A percentile compares a stretch with the other conserved stretches of the same genome.
Evolutionary conservation across 2,329 filamentous ascomycete genomes (phyloP).

Genomic region (Ophiostoma sp.): DNA sequence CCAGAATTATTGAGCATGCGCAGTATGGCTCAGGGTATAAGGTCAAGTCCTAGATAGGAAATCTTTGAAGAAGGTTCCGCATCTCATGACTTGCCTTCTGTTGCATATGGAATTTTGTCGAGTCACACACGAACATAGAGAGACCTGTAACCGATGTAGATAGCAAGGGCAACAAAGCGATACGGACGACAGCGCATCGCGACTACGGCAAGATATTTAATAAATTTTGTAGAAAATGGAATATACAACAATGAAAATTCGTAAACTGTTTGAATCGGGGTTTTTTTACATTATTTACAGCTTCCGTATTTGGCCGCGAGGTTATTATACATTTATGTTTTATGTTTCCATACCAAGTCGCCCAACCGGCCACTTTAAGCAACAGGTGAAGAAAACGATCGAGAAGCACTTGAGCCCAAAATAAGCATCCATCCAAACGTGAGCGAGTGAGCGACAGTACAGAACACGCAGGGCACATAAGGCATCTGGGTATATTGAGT

Average conservation of each 20-base stretch:
- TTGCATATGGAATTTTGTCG: background rate
- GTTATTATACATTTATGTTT: background rate
- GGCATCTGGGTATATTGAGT: background rate
- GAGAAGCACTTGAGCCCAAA: background rate
- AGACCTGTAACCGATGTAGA: background rate
- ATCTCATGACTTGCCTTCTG: background rate
- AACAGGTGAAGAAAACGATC: background rate
- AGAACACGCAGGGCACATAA: background rate
- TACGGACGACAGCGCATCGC: background rate
- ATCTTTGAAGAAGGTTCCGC: background rate
- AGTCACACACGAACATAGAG: background rate
- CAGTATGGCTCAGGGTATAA: background rate
- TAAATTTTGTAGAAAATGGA: background rate
- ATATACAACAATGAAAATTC: no score
- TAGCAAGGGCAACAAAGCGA: background rate
- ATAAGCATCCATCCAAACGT: background rate
- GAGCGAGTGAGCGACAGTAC: background rate
- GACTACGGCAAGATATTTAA: background rate
- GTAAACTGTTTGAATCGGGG: no score
- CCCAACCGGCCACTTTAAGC: background rate
- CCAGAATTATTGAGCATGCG: background rate
- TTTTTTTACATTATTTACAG: no score
- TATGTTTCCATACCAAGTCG: background rate
- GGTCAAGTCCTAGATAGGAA: constrained; percentile 17
- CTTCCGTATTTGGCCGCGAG: no score